Conservation (phyloP, 495 filamentous ascomycete species). For the Margaritispora aquatica region DNA sequence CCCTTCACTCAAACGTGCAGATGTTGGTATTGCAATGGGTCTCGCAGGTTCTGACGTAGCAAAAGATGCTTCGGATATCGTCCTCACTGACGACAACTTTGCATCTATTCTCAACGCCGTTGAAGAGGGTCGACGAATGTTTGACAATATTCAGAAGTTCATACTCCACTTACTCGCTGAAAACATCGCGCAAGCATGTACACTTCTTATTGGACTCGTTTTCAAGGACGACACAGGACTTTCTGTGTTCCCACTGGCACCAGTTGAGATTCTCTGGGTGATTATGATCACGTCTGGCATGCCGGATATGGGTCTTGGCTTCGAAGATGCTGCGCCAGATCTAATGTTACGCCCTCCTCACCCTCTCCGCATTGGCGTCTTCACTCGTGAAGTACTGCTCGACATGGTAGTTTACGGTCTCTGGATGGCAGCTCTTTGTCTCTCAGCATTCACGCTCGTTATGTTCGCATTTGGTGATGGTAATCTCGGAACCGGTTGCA, state of each 20-base stretch:
- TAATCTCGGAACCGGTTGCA: slow-evolving; percentile 55
- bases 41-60: slow-evolving; percentile 68
- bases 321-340: slow-evolving; percentile 61
- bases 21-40: slow-evolving; percentile 78
- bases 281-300: slow-evolving; percentile 71
- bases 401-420: slow-evolving; percentile 60
- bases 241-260: slow-evolving; percentile 67
- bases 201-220: slow-evolving; percentile 60
- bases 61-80: slow-evolving; percentile 71
- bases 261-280: slow-evolving; percentile 72
- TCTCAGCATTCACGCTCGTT: slow-evolving; percentile 58
- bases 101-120: slow-evolving; percentile 68
- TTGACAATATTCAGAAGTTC: slow-evolving; percentile 77
- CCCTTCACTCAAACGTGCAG: slow-evolving; percentile 64
- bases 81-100: slow-evolving; percentile 74
- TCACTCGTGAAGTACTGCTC: slow-evolving; percentile 59
- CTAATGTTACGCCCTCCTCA: slow-evolving; percentile 63
- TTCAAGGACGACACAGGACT: slow-evolving; percentile 60
- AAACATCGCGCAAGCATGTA: slow-evolving; percentile 65
- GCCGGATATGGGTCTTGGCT: slow-evolving; percentile 52
- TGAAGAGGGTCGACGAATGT: slow-evolving; percentile 65
- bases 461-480: slow-evolving; percentile 63
- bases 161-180: slow-evolving; percentile 66
- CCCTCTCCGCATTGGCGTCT: slow-evolving; percentile 57
- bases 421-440: slow-evolving; percentile 61